These are phyloP conservation scores for Monilinia laxa DNA, from an alignment of 2,329 filamentous ascomycete species.

Conservation along the genomic window DNA sequence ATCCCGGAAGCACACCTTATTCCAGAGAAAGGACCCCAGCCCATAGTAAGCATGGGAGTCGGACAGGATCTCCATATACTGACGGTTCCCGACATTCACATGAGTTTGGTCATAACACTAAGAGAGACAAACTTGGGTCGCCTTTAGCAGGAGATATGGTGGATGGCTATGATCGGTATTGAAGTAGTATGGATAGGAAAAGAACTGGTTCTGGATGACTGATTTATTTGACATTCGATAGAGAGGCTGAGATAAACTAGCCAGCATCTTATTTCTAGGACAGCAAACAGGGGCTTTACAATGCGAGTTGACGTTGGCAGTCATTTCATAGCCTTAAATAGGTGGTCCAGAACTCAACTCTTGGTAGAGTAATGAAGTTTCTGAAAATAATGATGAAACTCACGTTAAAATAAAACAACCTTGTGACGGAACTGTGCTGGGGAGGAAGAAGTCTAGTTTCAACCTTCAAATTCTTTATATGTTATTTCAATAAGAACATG, in stretches of 20 bases:
- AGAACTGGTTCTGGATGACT: background rate
- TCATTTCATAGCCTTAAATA: background rate
- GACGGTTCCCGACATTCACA: constrained; percentile 11
- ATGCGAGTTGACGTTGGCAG: no score
- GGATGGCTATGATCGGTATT: constrained; percentile 3
- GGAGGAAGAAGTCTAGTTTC: background rate
- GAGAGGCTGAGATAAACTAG: background rate
- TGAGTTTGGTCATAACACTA: background rate
- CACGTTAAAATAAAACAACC: background rate
- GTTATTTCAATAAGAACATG: background rate
- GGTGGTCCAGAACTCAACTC: background rate
- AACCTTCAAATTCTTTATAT: background rate
- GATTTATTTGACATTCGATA: background rate
- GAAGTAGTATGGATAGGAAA: background rate
- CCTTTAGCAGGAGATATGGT: constrained; percentile 4
- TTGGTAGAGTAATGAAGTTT: background rate
- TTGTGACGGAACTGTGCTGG: background rate
- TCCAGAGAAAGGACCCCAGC: background rate
- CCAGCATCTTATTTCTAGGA: background rate
- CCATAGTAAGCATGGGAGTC: background rate
- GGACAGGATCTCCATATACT: constrained; percentile 2
- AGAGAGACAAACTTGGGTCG: background rate
- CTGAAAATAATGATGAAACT: background rate
- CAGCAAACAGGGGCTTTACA: background rate
- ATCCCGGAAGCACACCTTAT: background rate